Base-by-base conservation (phyloP, 1,139 yeast species). In the Nakaseomyces bracarensis region DNA sequence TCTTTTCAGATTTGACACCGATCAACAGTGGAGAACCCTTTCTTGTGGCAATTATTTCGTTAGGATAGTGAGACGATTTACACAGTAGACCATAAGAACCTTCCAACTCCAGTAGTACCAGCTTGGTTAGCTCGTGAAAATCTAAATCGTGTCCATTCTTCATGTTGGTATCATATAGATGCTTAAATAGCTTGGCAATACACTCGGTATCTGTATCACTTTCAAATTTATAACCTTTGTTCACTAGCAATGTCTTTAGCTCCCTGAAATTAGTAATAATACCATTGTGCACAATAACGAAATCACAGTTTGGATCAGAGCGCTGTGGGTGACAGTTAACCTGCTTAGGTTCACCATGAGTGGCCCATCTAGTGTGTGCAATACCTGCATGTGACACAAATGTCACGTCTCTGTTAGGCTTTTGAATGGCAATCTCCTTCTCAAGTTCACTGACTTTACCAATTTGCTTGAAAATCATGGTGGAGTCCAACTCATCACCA, bases 361-460 rank as follows among this genome's bases (percentile, higher is more conserved):
- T 93, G 38, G 99, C 98, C 99, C 99, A 93, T 72, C 99, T 82
- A 14, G 99, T 93, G 67, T 93, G 99, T 31, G 98, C 97, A 64
- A 93, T 91, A 62, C 95, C 98, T 46, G 81, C 91, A 61, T 91
- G 98, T 64, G 82, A 79, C 55, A 79, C 82, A 59, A 86, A 86
- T 20, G 77, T 72, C 43, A 75, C 77, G 18, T 71, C 65, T 54
- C 80, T 73, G 60, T 81, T 75, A 45, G 77, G 72, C 43, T 77
- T 66, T 43, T 71, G 70, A 14, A 58, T 48, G 33, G 71, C 74
- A 51, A 89, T 77, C 61, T 77, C 79, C 57, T 82, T 76, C 60
- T 74, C 82, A 63, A 93, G 78, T 43, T 78, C 82, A 53, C 76
- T 75, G 54, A 93, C 99, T 68, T 93, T 93, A 57, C 98, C 98